These are phyloP conservation scores for Deinandra increscens DNA, from an alignment of 129 eudicot species.

Conservation along the genomic window DNA sequence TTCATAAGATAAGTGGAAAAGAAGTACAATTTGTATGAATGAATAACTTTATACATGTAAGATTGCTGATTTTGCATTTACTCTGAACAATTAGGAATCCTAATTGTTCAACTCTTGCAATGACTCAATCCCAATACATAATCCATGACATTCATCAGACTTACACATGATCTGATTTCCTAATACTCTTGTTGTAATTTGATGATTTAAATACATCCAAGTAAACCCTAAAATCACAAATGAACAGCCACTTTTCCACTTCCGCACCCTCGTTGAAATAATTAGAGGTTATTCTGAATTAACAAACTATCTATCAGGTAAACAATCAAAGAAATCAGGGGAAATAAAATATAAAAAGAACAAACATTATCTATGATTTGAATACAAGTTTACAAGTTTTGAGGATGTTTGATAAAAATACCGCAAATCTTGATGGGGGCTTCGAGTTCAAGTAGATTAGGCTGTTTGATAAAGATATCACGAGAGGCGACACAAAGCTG, in stretches of 20 bases:
- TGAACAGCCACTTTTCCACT: neutral
- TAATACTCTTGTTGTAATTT: too few relatives aligned
- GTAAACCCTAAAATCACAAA: conserved; percentile 6
- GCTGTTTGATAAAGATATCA: conserved; percentile 74
- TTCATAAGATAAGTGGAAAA: too few relatives aligned
- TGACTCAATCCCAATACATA: neutral
- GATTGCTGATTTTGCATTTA: too few relatives aligned
- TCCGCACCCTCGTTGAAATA: neutral
- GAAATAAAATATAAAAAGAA: neutral
- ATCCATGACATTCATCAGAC: neutral
- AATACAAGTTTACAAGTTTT: neutral
- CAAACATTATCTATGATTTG: neutral
- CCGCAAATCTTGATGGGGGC: conserved; percentile 99
- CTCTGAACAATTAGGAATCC: too few relatives aligned
- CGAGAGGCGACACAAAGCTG: conserved; percentile 87
- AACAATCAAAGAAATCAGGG: conserved; percentile 4
- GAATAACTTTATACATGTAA: too few relatives aligned
- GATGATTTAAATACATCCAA: too few relatives aligned
- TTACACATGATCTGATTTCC: neutral
- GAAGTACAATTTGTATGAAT: too few relatives aligned
- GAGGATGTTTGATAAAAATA: conserved; percentile 14
- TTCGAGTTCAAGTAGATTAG: conserved; percentile 93
- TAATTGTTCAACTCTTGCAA: too few relatives aligned
- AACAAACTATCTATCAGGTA: conserved; percentile 27
- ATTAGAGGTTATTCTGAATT: neutral